Evolutionary conservation across 1,284 basidiomycete species (phyloP).

Genomic region (Grifola frondosa): DNA sequence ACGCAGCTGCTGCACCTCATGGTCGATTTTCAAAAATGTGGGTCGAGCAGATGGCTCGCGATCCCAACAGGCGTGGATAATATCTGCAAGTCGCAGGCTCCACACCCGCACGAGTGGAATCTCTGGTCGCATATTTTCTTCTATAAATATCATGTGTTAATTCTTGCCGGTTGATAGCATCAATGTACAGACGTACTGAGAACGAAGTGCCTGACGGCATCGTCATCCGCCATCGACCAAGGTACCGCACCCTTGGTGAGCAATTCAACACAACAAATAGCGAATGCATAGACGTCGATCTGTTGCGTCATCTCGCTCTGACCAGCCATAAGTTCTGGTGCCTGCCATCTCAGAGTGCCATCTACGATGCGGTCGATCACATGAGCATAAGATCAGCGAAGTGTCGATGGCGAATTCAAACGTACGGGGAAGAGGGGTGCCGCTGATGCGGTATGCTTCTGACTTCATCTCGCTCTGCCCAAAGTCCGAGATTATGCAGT

Average conservation of each 20-base stretch:
- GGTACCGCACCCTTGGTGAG: conserved; percentile 61
- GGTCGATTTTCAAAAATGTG: conserved; percentile 45
- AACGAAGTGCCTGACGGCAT: conserved; percentile 57
- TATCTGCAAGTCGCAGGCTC: conserved; percentile 31
- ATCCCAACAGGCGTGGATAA: conserved; percentile 52
- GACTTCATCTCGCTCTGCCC: conserved; percentile 77
- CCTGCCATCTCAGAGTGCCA: conserved; percentile 69
- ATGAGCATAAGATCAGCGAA: neutral
- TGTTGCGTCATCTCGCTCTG: conserved; percentile 49
- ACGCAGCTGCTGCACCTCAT: conserved; percentile 40
- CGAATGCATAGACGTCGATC: conserved; percentile 74
- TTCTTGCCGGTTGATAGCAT: conserved; percentile 52
- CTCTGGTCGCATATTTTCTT: conserved; percentile 52
- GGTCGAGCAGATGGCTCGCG: too few species aligned
- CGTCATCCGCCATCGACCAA: conserved; percentile 61
- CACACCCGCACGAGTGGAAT: conserved; percentile 39
- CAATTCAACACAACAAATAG: conserved; percentile 70
- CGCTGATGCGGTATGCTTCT: conserved; percentile 62
- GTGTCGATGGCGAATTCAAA: conserved; percentile 12
- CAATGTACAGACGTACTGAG: conserved; percentile 51
- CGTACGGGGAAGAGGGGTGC: conserved; percentile 53
- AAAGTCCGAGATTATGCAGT: conserved; percentile 76
- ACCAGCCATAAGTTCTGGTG: conserved; percentile 68
- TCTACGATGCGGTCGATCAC: conserved; percentile 30
- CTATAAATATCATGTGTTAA: conserved; percentile 52